These are phyloP conservation scores for Lachancea quebecensis DNA, from an alignment of 805 yeast species.

Conservation along the genomic window DNA sequence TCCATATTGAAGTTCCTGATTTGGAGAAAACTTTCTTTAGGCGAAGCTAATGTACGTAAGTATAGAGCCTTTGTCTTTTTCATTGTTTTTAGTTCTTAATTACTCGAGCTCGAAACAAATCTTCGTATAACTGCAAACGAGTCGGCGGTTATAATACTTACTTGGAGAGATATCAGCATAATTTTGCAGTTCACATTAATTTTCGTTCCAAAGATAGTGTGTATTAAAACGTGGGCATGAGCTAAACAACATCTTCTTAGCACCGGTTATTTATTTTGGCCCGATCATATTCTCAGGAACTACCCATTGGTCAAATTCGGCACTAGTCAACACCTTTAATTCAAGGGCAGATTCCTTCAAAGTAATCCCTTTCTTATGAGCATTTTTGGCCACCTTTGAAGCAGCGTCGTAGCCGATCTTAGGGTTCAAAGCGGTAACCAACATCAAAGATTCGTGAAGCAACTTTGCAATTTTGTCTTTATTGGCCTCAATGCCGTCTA, in stretches of 20 bases:
- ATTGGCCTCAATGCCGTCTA: slow-evolving; percentile 89
- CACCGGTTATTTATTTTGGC: slow-evolving; percentile 43
- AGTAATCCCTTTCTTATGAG: slow-evolving; percentile 95
- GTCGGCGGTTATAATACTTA: too few relatives aligned
- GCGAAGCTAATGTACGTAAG: too few relatives aligned
- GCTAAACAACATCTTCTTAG: too few relatives aligned
- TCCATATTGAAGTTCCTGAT: not conserved
- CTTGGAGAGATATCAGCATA: too few relatives aligned
- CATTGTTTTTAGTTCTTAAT: too few relatives aligned
- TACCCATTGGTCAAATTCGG: slow-evolving; percentile 94
- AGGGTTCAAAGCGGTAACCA: slow-evolving; percentile 97
- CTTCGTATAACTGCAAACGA: too few relatives aligned
- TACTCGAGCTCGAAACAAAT: too few relatives aligned
- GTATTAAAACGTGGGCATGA: too few relatives aligned
- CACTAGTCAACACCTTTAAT: slow-evolving; percentile 72
- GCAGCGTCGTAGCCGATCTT: slow-evolving; percentile 98
- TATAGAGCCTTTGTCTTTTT: too few relatives aligned
- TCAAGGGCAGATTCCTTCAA: slow-evolving; percentile 92
- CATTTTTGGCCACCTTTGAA: slow-evolving; percentile 96
- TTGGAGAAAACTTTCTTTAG: not conserved
- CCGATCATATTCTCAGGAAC: slow-evolving; percentile 98
- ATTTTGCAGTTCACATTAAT: too few relatives aligned
- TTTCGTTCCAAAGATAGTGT: too few relatives aligned
- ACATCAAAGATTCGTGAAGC: slow-evolving; percentile 92
- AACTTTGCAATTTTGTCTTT: slow-evolving; percentile 77